Evolutionary conservation across 106 monocot genomes (phyloP).

Genomic region (Narthecium ossifragum): DNA sequence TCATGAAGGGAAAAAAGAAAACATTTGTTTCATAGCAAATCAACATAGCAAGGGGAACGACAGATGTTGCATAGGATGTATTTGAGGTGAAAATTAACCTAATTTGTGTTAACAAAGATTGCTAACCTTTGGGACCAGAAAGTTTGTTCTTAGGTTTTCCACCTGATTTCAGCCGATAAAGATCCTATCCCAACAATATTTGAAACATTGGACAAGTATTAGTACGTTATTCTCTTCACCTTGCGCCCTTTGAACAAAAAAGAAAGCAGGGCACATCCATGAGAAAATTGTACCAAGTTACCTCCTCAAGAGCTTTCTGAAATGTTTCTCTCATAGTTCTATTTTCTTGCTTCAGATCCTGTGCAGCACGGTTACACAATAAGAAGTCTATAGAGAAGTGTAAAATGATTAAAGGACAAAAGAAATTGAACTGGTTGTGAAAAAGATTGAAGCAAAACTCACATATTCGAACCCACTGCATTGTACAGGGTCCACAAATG

Average conservation of each 20-base stretch:
- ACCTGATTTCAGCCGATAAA: slow-evolving; percentile 10
- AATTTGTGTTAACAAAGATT: no score
- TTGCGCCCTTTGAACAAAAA: not conserved
- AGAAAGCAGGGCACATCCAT: not conserved
- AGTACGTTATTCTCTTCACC: not conserved
- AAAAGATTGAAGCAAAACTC: slow-evolving; percentile 5
- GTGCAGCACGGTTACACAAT: not conserved
- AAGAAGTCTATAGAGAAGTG: not conserved
- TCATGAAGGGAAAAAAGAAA: no score
- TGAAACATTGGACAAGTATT: not conserved
- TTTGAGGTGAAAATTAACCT: no score
- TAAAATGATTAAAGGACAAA: not conserved
- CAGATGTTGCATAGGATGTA: no score
- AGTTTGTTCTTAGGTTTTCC: slow-evolving; percentile 11
- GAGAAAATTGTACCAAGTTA: slow-evolving; percentile 1
- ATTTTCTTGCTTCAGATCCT: slow-evolving; percentile 39
- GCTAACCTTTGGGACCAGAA: not conserved
- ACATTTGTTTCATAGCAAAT: no score
- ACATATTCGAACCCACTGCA: slow-evolving; percentile 37
- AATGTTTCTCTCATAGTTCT: slow-evolving; percentile 20
- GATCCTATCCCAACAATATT: slow-evolving; percentile 19
- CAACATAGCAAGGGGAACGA: no score
- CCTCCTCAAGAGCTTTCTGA: slow-evolving; percentile 37
- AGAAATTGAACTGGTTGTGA: not conserved
- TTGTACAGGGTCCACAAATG: slow-evolving; percentile 38